phyloP scores from a whole-genome alignment of 768 basidiomycete genomes.

The Trametes gibbosa region DNA sequence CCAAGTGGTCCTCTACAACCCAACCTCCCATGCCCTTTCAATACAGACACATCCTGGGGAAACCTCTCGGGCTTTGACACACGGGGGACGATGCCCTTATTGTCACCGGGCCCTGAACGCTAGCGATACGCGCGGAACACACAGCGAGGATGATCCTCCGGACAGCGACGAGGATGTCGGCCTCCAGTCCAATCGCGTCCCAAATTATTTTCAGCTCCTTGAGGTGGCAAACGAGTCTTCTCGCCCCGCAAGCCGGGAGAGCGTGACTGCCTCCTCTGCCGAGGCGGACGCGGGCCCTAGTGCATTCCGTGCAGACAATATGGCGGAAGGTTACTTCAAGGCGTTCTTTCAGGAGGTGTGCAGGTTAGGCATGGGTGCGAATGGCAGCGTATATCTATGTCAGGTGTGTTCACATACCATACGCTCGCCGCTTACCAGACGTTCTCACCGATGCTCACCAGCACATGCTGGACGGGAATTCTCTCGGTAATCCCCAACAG shows the following conservation, averaged over 20 bases:
- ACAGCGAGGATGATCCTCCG: conserved; percentile 23
- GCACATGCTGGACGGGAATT: conserved; percentile 87
- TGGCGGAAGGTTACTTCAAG: conserved; percentile 92
- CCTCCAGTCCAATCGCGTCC: conserved; percentile 48
- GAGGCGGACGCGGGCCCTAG: conserved; percentile 16
- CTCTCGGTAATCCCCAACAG: conserved; percentile 50
- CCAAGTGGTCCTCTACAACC: conserved; percentile 86
- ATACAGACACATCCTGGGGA: conserved; percentile 41
- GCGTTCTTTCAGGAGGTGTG: conserved; percentile 91
- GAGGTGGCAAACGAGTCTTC: conserved; percentile 64
- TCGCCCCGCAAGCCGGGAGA: conserved; percentile 28
- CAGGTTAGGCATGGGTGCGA: conserved; percentile 91
- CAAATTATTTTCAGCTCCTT: conserved; percentile 81
- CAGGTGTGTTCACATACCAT: conserved; percentile 48
- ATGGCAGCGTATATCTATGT: conserved; percentile 86
- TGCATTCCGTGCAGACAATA: conserved; percentile 63
- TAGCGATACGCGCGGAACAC: conserved; percentile 22
- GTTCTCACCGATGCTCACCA: conserved; percentile 26
- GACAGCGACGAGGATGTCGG: conserved; percentile 31
- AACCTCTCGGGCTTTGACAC: conserved; percentile 4
- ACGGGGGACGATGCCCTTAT: conserved; percentile 58
- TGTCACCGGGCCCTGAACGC: conserved; percentile 62
- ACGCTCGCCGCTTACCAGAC: too few species aligned
- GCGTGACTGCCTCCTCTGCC: not conserved
- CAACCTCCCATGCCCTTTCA: conserved; percentile 78